Evolutionary conservation across 768 basidiomycete species (phyloP), one percentile per base, ranked within the genome.

Genomic region (Cystoderma amianthinum): DNA sequence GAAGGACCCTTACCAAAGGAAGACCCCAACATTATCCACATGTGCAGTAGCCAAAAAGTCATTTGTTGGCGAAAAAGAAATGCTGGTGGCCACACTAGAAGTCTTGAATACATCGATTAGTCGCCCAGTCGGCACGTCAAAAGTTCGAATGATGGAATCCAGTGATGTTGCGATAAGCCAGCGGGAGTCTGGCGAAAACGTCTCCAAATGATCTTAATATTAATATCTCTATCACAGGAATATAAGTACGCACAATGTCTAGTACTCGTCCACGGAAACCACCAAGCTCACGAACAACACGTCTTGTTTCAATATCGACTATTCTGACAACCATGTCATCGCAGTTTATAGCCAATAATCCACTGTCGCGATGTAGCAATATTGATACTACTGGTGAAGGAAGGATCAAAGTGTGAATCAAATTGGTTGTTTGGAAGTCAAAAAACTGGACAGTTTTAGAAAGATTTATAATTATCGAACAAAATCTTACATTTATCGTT

Each of bases 31-130:
- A 44, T 83, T 92, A 50, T 96, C 94, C 4, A 96, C 81, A 57
- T 99, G 96, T 1, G 90, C 73, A 7, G 94, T 94, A 1, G 96
- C 96, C 47, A 99, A 64, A 66, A 99, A 98, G 59, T 98, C 96
- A 42, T 87, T 86, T 0, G 91, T 85, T 0, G 96, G 96, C 2
- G 94, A 97, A 60, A 99, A 95, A 1, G 90, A 74, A 15, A 99
- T 63, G 54, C 85, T 91, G 0, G 90, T 94, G 4, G 95, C 90
- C 18, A 95, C 76, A 49, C 85, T 89, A 20, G 84, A 65, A 6
- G 91, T 92, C 41, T 78, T 75, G 69, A 99, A 98, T 0, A 81
- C 90, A 52, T 98, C 92, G 40, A 99, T 93, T 25, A 98, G 68
- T 19, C 81, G 73, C 4, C 94, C 93, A 13, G 93, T 91, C 1